Evolutionary conservation across 2,329 filamentous ascomycete species (phyloP), one percentile per base, ranked within the genome.

Genomic region (Westerdykella sp.): DNA sequence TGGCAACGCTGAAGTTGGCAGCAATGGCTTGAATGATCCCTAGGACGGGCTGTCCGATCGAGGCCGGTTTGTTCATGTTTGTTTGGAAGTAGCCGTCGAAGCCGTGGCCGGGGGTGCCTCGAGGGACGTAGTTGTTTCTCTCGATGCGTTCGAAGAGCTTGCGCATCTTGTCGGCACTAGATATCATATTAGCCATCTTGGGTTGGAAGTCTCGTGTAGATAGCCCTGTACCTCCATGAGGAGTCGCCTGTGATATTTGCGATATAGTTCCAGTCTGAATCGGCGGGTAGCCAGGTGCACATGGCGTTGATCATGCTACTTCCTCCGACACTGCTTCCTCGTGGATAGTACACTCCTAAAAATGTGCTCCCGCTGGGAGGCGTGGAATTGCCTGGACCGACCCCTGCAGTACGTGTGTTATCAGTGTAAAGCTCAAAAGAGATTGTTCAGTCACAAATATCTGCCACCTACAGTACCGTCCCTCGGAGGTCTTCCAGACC

Each of bases 251-350:
- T 84, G 32, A 81, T 54, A 13, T 68, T 64, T 6, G 72, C 73
- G 41, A 84, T 77, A 50, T 76, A 66, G 39, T 78, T 69, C 69
- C 76, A 84, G 59, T 84, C 80, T 28, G 70, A 73, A 30, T 76
- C 70, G 40, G 76, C 68, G 0, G 80, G 79, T 41, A 78, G 72
- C 23, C 80, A 68, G 32, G 73, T 69, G 38, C 81, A 72, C 39
- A 79, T 59, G 5, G 77, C 78, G 41, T 83, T 83, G 59, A 84
- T 80, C 30, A 74, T 73, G 0, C 75, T 72, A 54, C 75, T 78
- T 13, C 78, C 78, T 28, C 78, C 77, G 3, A 80, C 65, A 4
- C 71, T 74, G 13, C 70, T 73, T 1, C 75, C 69, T 6, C 79
- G 71, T 7, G 78, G 78, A 52, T 82, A 82, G 22, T 76, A 67